Evolutionary conservation across 2,329 filamentous ascomycete genomes (phyloP), one percentile per base, ranked within the genome.

Genomic region (Colletotrichum abscissum): DNA sequence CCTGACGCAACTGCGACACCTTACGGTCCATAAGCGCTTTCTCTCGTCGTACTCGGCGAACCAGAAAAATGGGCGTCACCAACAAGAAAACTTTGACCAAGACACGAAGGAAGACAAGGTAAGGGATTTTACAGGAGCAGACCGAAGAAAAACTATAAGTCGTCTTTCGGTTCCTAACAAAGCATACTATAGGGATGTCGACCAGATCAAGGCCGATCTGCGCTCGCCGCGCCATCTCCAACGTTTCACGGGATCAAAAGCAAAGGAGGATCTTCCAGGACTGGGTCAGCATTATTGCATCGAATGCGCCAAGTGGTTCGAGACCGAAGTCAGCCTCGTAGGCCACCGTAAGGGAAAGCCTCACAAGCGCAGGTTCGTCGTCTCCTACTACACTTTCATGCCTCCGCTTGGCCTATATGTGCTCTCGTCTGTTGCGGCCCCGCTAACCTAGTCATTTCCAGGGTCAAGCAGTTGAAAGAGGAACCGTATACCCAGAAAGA

Each of bases 291-390:
- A 92, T 81, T 98, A 98, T 84, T 99, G 97, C 83, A 88, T 93
- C 19, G 94, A 98, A 83, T 99, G 97, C 83, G 93, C 97, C 75
- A 98, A 97, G 86, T 98, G 94, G 93, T 98, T 97, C 82, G 96
- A 98, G 82, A 93, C 92, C 63, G 93, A 97, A 76, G 83, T 89
- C 78, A 97, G 94, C 78, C 86, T 97, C 71, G 87, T 88, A 46
- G 88, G 90, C 33, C 97, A 99, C 84, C 88, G 88, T 70, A 94
- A 93, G 82, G 95, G 94, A 78, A 99, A 98, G 85, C 94, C 94
- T 76, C 97, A 99, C 85, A 98, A 95, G 89, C 91, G 95, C 86
- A 93, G 93, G 94, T 95, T 80, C 76, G 82, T 79, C 63, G 26
- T 30, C 19, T 30, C 4, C 52, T 59, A 46, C 52, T 59, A 46